Percentiles rank a stretch among this genome's conserved stretches.
Evolutionary conservation across 2,329 filamentous ascomycete genomes (phyloP).

Genomic region (Colletotrichum tropicale): DNA sequence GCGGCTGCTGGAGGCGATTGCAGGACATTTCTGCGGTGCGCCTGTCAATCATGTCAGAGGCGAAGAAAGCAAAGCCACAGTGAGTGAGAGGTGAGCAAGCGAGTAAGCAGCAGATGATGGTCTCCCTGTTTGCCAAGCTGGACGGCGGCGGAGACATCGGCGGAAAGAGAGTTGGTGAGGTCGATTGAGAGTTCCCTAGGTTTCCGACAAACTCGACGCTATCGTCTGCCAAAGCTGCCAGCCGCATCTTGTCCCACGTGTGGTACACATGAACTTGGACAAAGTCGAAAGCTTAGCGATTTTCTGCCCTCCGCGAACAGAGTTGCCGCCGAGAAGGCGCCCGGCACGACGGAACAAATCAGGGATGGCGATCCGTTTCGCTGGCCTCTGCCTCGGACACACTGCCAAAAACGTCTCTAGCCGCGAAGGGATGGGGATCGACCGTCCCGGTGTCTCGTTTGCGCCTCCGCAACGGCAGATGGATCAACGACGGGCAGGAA

Average conservation of each 20-base stretch:
- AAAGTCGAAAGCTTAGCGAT: not conserved
- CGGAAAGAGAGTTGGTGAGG: not conserved
- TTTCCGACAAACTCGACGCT: not conserved
- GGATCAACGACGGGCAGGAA: not conserved
- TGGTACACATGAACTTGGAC: not conserved
- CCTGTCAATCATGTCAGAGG: not conserved
- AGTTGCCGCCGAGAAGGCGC: not conserved
- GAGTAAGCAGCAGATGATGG: fast-evolving
- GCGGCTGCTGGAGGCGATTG: not conserved
- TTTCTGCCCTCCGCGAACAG: not conserved
- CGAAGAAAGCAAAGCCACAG: not conserved
- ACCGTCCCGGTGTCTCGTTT: not conserved
- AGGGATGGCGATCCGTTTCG: not conserved
- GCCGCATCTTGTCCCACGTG: not conserved
- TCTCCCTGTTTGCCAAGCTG: not conserved
- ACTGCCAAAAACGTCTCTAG: slow-evolving; percentile 2
- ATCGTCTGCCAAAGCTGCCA: not conserved
- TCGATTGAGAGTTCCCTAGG: not conserved
- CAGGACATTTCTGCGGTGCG: not conserved
- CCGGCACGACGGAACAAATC: not conserved
- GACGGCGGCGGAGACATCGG: not conserved
- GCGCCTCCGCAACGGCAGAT: not conserved
- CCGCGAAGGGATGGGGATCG: not conserved
- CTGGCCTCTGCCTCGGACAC: not conserved
- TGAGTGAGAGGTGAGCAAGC: not conserved